Conservation (phyloP, 768 basidiomycete species). For the Pseudohyphozyma bogoriensis region DNA sequence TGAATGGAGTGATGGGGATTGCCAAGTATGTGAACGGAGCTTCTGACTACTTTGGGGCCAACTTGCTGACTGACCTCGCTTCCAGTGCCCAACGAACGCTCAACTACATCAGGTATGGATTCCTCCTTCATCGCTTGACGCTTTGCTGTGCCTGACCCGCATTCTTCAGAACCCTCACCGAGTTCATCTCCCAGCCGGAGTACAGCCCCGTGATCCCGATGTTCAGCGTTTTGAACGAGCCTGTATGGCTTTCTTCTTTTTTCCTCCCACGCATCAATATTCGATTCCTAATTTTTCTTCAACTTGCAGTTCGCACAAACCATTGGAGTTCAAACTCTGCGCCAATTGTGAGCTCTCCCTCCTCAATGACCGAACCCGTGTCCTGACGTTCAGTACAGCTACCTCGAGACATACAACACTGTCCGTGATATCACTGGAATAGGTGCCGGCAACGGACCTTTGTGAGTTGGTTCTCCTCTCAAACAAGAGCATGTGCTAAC, state of each 20-base stretch:
- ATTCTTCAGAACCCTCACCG: constrained; percentile 73
- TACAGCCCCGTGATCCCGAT: constrained; percentile 72
- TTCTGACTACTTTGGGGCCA: no score
- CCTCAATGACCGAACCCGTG: neutral
- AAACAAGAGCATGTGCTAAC: constrained; percentile 48
- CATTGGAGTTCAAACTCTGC: constrained; percentile 50
- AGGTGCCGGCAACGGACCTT: constrained; percentile 76
- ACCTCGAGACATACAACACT: constrained; percentile 71
- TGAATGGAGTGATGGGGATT: constrained; percentile 59
- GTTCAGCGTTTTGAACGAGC: constrained; percentile 81
- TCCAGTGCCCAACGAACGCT: constrained; percentile 78
- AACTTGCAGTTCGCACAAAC: constrained; percentile 46
- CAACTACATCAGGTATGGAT: constrained; percentile 76
- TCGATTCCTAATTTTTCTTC: no score
- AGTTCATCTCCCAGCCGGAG: constrained; percentile 84
- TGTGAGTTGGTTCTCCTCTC: constrained; percentile 17
- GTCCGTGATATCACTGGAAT: constrained; percentile 69
- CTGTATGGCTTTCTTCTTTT: constrained; percentile 55
- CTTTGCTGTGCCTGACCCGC: no score
- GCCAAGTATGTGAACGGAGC: no score
- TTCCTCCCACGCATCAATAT: no score
- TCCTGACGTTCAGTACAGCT: constrained; percentile 44
- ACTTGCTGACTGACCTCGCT: no score
- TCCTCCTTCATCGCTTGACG: no score
- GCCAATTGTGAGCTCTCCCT: constrained; percentile 48